Conservation (phyloP, 495 filamentous ascomycete species). For the Penicillium samsonianum region DNA sequence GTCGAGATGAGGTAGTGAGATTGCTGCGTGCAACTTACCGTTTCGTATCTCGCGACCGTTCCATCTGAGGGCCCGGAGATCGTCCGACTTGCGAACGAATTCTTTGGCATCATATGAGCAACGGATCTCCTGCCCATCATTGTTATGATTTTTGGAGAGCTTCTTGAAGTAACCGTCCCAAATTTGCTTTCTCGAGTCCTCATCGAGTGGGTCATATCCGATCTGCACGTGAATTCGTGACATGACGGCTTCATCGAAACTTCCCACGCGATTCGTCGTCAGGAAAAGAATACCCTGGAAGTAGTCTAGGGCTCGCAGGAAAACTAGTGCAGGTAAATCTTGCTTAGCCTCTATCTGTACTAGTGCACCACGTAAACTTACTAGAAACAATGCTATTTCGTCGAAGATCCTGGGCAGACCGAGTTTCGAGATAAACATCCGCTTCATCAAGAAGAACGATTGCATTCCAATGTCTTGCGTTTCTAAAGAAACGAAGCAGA, state of each 20-base stretch:
- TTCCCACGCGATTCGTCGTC: constrained; percentile 5
- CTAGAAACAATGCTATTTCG: constrained; percentile 56
- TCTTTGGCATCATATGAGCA: neutral
- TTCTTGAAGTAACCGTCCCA: constrained; percentile 1
- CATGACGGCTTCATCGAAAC: neutral
- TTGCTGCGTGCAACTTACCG: neutral
- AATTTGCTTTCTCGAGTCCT: neutral
- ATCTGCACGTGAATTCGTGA: constrained; percentile 1
- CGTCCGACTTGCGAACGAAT: neutral
- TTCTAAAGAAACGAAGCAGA: constrained; percentile 13
- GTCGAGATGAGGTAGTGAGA: neutral
- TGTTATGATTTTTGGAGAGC: neutral
- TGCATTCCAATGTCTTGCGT: constrained; percentile 21
- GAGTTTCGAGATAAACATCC: constrained; percentile 27
- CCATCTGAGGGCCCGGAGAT: constrained; percentile 6
- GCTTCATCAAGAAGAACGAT: constrained; percentile 33
- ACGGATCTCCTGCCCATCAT: neutral
- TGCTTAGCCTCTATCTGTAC: too few relatives aligned
- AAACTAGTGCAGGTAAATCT: neutral
- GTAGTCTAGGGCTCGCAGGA: constrained; percentile 3
- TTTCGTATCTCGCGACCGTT: constrained; percentile 14
- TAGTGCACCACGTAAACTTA: constrained; percentile 11
- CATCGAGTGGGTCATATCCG: neutral
- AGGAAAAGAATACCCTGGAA: constrained; percentile 4
- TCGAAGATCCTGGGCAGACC: constrained; percentile 43